These are phyloP conservation scores for Craspedostauros australis DNA, from an alignment of 108 stramenopile species.

Conservation along the genomic window DNA sequence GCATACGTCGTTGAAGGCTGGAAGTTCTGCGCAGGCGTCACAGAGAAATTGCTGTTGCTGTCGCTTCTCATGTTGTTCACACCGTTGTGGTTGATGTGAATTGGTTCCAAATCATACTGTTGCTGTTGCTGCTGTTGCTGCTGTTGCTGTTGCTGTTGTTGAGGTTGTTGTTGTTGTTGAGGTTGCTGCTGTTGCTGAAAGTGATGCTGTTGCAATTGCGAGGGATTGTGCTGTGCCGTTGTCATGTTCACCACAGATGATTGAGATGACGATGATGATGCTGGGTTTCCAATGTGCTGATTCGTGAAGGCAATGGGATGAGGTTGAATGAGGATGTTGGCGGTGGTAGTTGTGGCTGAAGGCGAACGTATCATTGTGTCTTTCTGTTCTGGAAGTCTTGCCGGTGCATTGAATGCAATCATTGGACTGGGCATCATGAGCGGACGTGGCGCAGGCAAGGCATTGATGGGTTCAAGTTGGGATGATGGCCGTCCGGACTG, in stretches of 20 bases:
- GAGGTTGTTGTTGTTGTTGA: background rate
- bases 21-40: too few species aligned
- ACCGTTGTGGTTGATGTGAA: background rate
- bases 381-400: too few species aligned
- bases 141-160: conserved; percentile 1
- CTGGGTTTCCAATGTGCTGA: too few species aligned
- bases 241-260: too few species aligned
- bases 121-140: conserved; percentile 2
- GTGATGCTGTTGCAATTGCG: conserved; percentile 1
- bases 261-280: too few species aligned
- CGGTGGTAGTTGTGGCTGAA: background rate
- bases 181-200: conserved; percentile 7
- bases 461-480: too few species aligned
- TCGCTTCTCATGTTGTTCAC: background rate
- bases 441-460: too few species aligned
- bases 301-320: too few species aligned
- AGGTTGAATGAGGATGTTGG: too few species aligned
- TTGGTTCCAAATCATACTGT: background rate
- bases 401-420: too few species aligned
- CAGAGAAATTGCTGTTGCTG: conserved; percentile 6
- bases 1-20: background rate
- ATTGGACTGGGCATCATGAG: too few species aligned
- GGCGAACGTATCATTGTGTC: background rate
- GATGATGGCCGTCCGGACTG: too few species aligned
- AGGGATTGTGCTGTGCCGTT: conserved; percentile 14